Evolutionary conservation across 2,329 filamentous ascomycete species (phyloP).

Genomic region (Neocucurbitaria cava): DNA sequence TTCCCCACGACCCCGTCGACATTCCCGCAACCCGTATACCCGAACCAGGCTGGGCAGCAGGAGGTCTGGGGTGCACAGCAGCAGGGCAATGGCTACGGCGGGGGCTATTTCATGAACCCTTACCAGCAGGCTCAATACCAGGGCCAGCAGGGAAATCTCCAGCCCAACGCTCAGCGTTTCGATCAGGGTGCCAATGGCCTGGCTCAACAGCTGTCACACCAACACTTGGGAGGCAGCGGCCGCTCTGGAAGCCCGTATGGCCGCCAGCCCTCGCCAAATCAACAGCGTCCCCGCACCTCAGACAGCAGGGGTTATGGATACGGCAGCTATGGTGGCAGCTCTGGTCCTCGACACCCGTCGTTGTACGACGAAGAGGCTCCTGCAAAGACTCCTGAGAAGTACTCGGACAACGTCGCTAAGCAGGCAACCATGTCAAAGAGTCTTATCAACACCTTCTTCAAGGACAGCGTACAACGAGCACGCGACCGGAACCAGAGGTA

Average conservation of each 20-base stretch:
- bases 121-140: conserved; percentile 55
- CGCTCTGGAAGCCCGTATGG: conserved; percentile 72
- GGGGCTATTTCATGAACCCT: conserved; percentile 60
- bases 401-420: conserved; percentile 85
- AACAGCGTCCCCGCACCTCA: conserved; percentile 84
- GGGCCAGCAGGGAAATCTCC: conserved; percentile 57
- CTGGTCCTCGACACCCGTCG: conserved; percentile 66
- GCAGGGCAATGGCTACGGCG: conserved; percentile 53
- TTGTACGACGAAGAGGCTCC: conserved; percentile 73
- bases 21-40: conserved; percentile 88
- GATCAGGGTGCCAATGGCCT: conserved; percentile 90
- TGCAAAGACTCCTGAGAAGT: conserved; percentile 80
- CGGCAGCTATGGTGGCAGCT: conserved; percentile 71
- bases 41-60: conserved; percentile 65
- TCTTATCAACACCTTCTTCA: conserved; percentile 83
- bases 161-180: conserved; percentile 61
- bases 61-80: conserved; percentile 64
- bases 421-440: conserved; percentile 70
- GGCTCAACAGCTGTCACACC: conserved; percentile 95
- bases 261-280: conserved; percentile 70
- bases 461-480: conserved; percentile 95
- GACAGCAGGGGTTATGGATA: conserved; percentile 69
- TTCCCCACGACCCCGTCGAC: conserved; percentile 83
- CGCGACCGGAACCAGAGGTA: conserved; percentile 94
- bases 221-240: conserved; percentile 80